Base-by-base conservation (phyloP, 306 rosid genomes). In the Nissolia schottii region DNA sequence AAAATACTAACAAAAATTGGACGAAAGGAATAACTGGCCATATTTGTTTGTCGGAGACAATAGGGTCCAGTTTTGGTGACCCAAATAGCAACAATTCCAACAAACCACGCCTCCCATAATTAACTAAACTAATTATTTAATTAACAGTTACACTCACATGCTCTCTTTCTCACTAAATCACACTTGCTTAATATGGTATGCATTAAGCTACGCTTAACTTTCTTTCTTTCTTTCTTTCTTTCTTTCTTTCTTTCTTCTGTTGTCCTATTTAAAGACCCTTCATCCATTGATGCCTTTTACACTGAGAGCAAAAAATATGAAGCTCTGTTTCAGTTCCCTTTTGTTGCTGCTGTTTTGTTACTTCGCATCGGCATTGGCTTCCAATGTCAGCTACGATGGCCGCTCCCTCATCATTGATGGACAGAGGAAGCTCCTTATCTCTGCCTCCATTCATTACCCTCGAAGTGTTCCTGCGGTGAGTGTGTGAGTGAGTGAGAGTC, bases 381-480 rank as follows among this genome's bases (percentile, higher is more conserved):
- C 80, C 57, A 93, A 90, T 77, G 98, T 93, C 0, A 90, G 83
- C 57, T 93, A 90, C 76, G 98, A 93, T 12, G 80, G 80, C 28
- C 96, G 31, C 31, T 27, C 3, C 31, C 31, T 27, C 31, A 27
- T 27, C 31, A 27, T 27, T 27, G 31, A 27, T 27, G 3, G 3
- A 2, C 31, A 27, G 31, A 27, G 31, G 31, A 27, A 27, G 31
- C 31, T 27, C 31, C 31, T 27, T 27, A 27, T 27, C 31, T 27
- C 3, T 27, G 31, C 31, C 3, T 27, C 31, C 31, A 27, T 27
- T 27, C 31, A 27, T 3, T 27, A 27, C 3, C 31, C 31, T 27
- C 31, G 31, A 27, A 27, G 31, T 27, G 31, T 27, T 27, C 31
- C 31, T 27, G 31, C 3, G 31, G 98, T 92, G 19, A 82, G 83